phyloP scores from a whole-genome alignment of 495 filamentous ascomycete genomes.

The Hypoxylon lienhwacheense region DNA sequence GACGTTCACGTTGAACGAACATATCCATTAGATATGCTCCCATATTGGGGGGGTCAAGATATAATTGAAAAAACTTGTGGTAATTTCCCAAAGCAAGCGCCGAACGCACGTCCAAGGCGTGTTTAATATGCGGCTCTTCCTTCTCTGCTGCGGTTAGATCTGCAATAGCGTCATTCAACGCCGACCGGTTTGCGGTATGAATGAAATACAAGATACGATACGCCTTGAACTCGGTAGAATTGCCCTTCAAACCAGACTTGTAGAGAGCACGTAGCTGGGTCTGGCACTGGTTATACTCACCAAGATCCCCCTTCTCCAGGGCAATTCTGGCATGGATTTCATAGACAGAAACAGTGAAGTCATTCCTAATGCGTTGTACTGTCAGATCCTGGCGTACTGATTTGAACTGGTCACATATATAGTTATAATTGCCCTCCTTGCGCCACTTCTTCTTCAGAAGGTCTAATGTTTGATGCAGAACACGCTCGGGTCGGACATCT shows the following conservation, averaged over 20 bases:
- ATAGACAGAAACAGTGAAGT: constrained; percentile 94
- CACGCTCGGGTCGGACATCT: constrained; percentile 78
- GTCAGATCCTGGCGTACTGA: constrained; percentile 97
- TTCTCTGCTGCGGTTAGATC: constrained; percentile 98
- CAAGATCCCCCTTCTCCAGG: constrained; percentile 96
- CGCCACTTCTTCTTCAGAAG: constrained; percentile 93
- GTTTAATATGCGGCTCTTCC: constrained; percentile 76
- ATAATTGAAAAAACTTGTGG: constrained; percentile 94
- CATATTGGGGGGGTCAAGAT: constrained; percentile 94
- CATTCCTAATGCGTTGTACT: constrained; percentile 93
- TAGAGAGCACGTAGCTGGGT: constrained; percentile 94
- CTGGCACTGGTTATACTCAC: constrained; percentile 99
- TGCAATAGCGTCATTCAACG: constrained; percentile 95
- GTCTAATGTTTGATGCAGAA: constrained; percentile 83
- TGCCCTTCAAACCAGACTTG: constrained; percentile 79
- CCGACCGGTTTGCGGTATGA: constrained; percentile 96
- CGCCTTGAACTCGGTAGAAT: constrained; percentile 94
- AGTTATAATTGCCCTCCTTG: constrained; percentile 88
- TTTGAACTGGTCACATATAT: constrained; percentile 99
- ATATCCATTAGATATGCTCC: constrained; percentile 98
- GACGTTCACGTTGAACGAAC: constrained; percentile 92
- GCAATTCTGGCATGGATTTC: constrained; percentile 98
- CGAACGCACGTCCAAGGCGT: constrained; percentile 89
- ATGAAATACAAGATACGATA: constrained; percentile 99
- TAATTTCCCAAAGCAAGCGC: constrained; percentile 92